Percentiles rank a stretch among this genome's conserved stretches.
phyloP scores from a whole-genome alignment of 116 monocot species.

The Thalassia testudinum region DNA sequence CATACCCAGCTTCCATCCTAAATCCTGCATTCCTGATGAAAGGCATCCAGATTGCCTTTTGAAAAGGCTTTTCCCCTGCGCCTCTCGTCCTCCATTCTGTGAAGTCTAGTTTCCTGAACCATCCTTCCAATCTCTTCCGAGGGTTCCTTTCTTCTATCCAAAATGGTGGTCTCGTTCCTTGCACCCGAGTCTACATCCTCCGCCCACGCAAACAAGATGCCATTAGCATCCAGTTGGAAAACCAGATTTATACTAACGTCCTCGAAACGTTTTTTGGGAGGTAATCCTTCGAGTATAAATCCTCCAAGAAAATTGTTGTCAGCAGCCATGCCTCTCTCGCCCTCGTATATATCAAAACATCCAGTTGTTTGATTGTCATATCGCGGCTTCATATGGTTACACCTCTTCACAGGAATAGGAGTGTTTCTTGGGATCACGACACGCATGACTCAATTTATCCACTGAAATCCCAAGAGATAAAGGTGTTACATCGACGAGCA shows the following conservation, averaged over 20 bases:
- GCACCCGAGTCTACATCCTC: neutral
- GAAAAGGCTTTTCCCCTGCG: neutral
- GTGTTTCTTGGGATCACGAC: conserved; percentile 51
- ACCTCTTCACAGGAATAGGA: conserved; percentile 24
- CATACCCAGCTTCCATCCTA: no score
- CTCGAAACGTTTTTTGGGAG: conserved; percentile 15
- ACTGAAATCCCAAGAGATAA: conserved; percentile 35
- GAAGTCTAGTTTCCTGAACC: conserved; percentile 35
- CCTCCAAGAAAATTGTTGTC: conserved; percentile 41
- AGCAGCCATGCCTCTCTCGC: conserved; percentile 25
- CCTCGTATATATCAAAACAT: conserved; percentile 40
- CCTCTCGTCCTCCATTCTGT: conserved; percentile 8
- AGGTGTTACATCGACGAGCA: conserved; percentile 47
- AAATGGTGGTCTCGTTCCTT: conserved; percentile 11
- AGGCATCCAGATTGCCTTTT: neutral
- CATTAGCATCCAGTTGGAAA: conserved; percentile 21
- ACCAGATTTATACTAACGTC: conserved; percentile 16
- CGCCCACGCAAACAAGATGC: conserved; percentile 8
- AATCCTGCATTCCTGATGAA: neutral
- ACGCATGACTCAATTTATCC: conserved; percentile 39
- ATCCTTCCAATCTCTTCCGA: conserved; percentile 40
- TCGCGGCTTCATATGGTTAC: neutral
- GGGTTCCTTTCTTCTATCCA: conserved; percentile 25
- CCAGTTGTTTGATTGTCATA: conserved; percentile 40
- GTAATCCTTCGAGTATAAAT: conserved; percentile 18